A percentile compares a stretch with the other conserved stretches of the same genome.
Conservation (phyloP, 352 stramenopile species). For the Aphanomyces cochlioides region DNA sequence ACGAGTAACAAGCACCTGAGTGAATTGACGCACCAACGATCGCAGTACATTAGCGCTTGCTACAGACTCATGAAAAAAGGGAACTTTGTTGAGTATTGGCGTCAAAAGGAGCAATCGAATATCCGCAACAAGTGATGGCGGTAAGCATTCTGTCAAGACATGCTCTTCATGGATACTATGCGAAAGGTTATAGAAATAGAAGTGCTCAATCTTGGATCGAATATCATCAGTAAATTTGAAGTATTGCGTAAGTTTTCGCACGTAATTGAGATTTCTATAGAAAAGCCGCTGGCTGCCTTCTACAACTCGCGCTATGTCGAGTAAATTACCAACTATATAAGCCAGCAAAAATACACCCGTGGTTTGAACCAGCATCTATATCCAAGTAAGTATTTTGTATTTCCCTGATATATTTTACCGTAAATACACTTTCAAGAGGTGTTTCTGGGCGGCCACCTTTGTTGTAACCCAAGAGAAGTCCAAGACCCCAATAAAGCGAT, state of each 20-base stretch:
- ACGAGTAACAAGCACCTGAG: slow-evolving; percentile 53
- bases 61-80: slow-evolving; percentile 48
- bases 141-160: slow-evolving; percentile 54
- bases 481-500: slow-evolving; percentile 56
- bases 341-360: slow-evolving; percentile 46
- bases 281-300: slow-evolving; percentile 54
- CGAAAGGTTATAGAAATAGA: slow-evolving; percentile 60
- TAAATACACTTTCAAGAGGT: slow-evolving; percentile 44
- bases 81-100: slow-evolving; percentile 66
- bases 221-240: slow-evolving; percentile 47
- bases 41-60: slow-evolving; percentile 49
- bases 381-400: neutral
- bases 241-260: slow-evolving; percentile 51
- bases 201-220: slow-evolving; percentile 58
- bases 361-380: slow-evolving; percentile 24
- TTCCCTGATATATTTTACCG: slow-evolving; percentile 24
- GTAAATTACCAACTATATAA: slow-evolving; percentile 57
- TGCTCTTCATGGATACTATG: slow-evolving; percentile 72
- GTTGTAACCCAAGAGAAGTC: slow-evolving; percentile 50
- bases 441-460: slow-evolving; percentile 45
- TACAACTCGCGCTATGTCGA: slow-evolving; percentile 51
- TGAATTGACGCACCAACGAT: slow-evolving; percentile 68
- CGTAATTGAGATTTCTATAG: slow-evolving; percentile 49
- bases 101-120: slow-evolving; percentile 63
- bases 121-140: slow-evolving; percentile 61